Percentiles rank a stretch among this genome's conserved stretches.
Conservation (phyloP, 306 rosid species). For the Cyamopsis tetragonoloba region DNA sequence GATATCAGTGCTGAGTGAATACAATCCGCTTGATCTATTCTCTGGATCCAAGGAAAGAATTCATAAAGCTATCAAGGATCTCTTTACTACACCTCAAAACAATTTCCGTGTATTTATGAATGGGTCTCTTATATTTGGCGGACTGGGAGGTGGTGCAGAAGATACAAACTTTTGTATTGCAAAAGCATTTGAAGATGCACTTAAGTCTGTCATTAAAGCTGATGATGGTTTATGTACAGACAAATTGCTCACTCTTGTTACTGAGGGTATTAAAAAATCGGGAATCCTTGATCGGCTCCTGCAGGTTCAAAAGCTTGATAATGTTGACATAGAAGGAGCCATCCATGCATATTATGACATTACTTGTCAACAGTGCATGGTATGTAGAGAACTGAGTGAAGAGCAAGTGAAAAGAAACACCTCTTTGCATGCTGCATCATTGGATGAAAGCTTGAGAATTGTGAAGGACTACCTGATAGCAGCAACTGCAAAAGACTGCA, state of each 20-base stretch:
- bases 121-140: conserved; percentile 85
- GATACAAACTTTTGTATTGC: conserved; percentile 47
- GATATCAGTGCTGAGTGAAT: conserved; percentile 70
- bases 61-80: conserved; percentile 72
- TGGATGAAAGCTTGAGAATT: conserved; percentile 72
- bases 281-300: conserved; percentile 71
- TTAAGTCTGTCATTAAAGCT: conserved; percentile 55
- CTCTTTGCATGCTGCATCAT: conserved; percentile 69
- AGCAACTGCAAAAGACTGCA: conserved; percentile 90
- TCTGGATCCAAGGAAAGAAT: conserved; percentile 77
- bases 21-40: conserved; percentile 85
- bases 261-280: conserved; percentile 59
- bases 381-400: conserved; percentile 54
- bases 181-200: conserved; percentile 79
- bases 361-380: conserved; percentile 59
- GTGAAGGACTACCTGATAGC: conserved; percentile 79
- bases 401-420: conserved; percentile 42
- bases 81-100: conserved; percentile 83
- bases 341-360: conserved; percentile 84
- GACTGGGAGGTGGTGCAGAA: conserved; percentile 69
- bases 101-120: conserved; percentile 86
- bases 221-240: conserved; percentile 51
- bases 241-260: conserved; percentile 63
- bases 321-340: conserved; percentile 87
- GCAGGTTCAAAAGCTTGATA: conserved; percentile 79